These are phyloP conservation scores for Phlyctochytrium bullatum DNA, from an alignment of 192 early-diverging fungal genomes.

Conservation along the genomic window DNA sequence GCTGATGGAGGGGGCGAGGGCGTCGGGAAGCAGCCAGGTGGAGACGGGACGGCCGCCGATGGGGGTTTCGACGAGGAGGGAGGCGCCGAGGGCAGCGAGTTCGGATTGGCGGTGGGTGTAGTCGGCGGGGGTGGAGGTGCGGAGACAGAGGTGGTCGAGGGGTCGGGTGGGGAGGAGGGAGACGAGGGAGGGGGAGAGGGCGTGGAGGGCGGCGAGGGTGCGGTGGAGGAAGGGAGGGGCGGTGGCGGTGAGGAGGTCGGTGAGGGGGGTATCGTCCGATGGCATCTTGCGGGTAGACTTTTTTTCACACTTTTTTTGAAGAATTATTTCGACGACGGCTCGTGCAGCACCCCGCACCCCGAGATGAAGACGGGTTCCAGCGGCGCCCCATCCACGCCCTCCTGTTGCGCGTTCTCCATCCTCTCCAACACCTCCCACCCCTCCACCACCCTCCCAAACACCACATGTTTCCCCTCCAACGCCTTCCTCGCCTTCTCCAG, in stretches of 20 bases:
- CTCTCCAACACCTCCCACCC: conserved; percentile 43
- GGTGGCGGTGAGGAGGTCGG: not conserved
- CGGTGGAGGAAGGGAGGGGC: not conserved
- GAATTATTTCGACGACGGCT: too few relatives aligned
- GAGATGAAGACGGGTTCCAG: too few relatives aligned
- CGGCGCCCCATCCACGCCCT: too few relatives aligned
- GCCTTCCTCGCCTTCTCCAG: conserved; percentile 52
- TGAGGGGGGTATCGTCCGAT: not conserved
- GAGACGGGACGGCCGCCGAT: conserved; percentile 18
- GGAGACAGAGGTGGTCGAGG: conserved; percentile 24
- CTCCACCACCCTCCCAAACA: conserved; percentile 63
- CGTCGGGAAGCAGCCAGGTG: conserved; percentile 10
- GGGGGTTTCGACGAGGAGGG: conserved; percentile 8
- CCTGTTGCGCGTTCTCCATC: too few relatives aligned
- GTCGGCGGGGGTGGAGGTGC: conserved; percentile 7
- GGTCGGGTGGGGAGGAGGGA: not conserved
- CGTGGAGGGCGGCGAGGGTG: not conserved
- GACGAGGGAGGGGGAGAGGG: not conserved
- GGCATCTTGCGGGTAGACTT: not conserved
- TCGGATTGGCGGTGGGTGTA: not conserved
- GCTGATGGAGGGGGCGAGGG: not conserved
- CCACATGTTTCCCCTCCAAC: conserved; percentile 49
- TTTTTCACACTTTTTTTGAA: not conserved
- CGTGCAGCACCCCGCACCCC: too few relatives aligned
- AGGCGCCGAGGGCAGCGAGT: conserved; percentile 3